Percentiles rank a stretch among this genome's conserved stretches.
These are phyloP conservation scores for Suillus subalutaceus DNA, from an alignment of 768 basidiomycete species.

Conservation along the genomic window DNA sequence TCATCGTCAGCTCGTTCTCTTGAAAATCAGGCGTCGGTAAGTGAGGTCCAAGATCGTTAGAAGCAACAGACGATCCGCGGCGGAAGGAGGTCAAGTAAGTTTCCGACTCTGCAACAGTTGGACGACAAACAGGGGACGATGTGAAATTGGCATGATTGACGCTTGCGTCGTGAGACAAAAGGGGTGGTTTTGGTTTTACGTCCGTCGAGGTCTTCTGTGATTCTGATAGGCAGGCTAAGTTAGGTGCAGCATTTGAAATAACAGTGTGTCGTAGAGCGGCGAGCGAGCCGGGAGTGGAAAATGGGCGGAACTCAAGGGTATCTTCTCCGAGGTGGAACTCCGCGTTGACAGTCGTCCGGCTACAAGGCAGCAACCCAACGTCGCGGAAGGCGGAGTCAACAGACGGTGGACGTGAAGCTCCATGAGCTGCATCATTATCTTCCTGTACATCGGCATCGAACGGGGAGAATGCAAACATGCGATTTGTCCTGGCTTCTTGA, in stretches of 20 bases:
- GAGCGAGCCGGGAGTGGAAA: neutral
- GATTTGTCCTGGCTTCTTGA: slow-evolving; percentile 6
- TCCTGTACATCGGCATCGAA: slow-evolving; percentile 16
- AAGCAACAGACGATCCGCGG: neutral
- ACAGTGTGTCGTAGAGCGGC: neutral
- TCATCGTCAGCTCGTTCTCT: slow-evolving; percentile 11
- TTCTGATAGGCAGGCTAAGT: neutral
- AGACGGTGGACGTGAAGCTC: neutral
- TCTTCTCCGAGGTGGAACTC: neutral
- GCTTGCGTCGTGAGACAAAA: neutral
- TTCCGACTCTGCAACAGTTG: neutral
- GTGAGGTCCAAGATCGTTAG: neutral
- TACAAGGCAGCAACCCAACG: neutral
- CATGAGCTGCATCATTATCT: neutral
- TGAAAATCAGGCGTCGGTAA: neutral
- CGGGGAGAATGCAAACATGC: slow-evolving; percentile 33
- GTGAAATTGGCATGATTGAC: neutral
- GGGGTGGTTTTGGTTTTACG: no score
- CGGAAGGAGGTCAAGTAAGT: neutral
- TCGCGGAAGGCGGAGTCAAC: neutral
- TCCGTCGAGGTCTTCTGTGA: neutral
- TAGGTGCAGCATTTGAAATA: neutral
- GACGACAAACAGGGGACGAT: neutral
- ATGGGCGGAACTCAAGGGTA: neutral
- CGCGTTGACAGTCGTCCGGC: neutral